Conservation (phyloP, 129 eudicot species). For the carrot (Daucus carota) region DH1_v3.0 NC_030384.2:48953001-48953500, state of each 20-base stretch:
- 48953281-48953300: neutral
- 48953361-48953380: slow-evolving; percentile 91
- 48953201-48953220: neutral
- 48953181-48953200: neutral
- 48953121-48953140: neutral
- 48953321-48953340: neutral
- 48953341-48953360: slow-evolving; percentile 29
- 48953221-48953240: neutral
- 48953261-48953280: neutral
- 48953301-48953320: neutral
- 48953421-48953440: slow-evolving; percentile 43
- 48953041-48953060: neutral
- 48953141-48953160: slow-evolving; percentile 1
- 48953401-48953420: slow-evolving; percentile 75
- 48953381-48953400: slow-evolving; percentile 89
- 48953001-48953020: neutral
- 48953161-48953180: neutral
- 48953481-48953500: slow-evolving; percentile 8
- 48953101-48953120: neutral
- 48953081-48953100: neutral
- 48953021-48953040: neutral
- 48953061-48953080: neutral
- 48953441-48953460: slow-evolving; percentile 1
- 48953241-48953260: neutral
- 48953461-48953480: neutral